Conservation (phyloP, 2,329 filamentous ascomycete genomes). For the Corniculantispora saksenae region DNA sequence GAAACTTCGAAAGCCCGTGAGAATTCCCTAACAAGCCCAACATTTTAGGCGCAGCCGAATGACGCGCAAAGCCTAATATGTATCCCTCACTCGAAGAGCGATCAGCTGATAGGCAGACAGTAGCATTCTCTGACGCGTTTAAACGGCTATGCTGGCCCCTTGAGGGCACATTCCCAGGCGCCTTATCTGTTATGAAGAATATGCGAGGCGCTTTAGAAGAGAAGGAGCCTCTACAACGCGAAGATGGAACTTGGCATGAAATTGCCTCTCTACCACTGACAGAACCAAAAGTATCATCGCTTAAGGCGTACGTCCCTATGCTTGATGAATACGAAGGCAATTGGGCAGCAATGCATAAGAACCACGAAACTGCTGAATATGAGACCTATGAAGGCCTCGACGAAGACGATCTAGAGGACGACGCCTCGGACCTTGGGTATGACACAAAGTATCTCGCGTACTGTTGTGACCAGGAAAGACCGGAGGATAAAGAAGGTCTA, state of each 20-base stretch:
- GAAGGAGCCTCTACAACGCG: conserved; percentile 8
- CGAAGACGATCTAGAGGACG: conserved; percentile 22
- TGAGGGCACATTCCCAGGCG: conserved; percentile 5
- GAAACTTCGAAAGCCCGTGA: too few species aligned
- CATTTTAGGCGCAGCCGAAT: neutral
- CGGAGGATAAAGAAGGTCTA: conserved; percentile 25
- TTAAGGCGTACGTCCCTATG: conserved; percentile 25
- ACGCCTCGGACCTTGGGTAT: conserved; percentile 27
- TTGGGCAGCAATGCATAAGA: conserved; percentile 28
- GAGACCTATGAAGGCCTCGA: conserved; percentile 24
- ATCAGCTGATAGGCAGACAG: conserved; percentile 6
- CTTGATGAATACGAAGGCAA: conserved; percentile 28
- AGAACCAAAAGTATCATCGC: conserved; percentile 31
- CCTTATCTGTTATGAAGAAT: conserved; percentile 12
- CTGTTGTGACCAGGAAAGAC: conserved; percentile 30
- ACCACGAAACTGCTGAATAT: conserved; percentile 25
- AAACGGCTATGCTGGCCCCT: conserved; percentile 14
- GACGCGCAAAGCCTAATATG: neutral
- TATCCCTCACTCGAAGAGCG: conserved; percentile 8
- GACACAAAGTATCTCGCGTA: conserved; percentile 27
- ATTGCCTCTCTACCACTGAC: conserved; percentile 30
- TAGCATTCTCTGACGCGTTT: conserved; percentile 2
- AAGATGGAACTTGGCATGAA: conserved; percentile 28
- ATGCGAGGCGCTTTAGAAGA: conserved; percentile 11
- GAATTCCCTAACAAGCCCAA: too few species aligned